Evolutionary conservation across 331 rosid species (phyloP).

Genomic region (Acacia pycnantha): DNA sequence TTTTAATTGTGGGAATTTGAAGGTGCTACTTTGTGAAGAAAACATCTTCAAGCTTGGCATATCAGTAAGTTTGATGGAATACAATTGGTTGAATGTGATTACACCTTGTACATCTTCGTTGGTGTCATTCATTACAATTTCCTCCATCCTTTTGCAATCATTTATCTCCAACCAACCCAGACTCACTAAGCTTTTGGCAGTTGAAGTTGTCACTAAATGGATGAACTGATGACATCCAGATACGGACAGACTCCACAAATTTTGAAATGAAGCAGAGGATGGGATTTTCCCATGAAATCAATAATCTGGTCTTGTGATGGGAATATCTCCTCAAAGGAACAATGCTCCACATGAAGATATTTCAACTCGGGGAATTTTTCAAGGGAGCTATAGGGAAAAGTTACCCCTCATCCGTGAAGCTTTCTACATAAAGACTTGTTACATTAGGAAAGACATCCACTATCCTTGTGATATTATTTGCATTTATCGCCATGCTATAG

Average conservation of each 20-base stretch:
- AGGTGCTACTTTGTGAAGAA: no score
- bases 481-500: background rate
- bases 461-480: background rate
- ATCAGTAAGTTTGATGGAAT: no score
- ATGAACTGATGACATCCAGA: background rate
- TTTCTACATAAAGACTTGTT: background rate
- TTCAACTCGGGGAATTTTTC: background rate
- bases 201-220: background rate
- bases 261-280: background rate
- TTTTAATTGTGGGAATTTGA: no score
- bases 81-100: background rate
- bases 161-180: background rate
- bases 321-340: background rate
- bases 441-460: background rate
- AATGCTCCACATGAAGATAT: background rate
- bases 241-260: accelerated
- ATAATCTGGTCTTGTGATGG: background rate
- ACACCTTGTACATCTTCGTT: background rate
- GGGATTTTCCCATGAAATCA: background rate
- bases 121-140: background rate
- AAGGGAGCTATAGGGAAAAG: background rate
- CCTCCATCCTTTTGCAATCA: background rate
- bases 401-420: background rate
- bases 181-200: background rate
- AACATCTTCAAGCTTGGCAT: no score